A percentile compares a stretch with the other conserved stretches of the same genome.
phyloP scores from a whole-genome alignment of 192 early-diverging fungal species.

The Umbelopsis isabellina region DNA sequence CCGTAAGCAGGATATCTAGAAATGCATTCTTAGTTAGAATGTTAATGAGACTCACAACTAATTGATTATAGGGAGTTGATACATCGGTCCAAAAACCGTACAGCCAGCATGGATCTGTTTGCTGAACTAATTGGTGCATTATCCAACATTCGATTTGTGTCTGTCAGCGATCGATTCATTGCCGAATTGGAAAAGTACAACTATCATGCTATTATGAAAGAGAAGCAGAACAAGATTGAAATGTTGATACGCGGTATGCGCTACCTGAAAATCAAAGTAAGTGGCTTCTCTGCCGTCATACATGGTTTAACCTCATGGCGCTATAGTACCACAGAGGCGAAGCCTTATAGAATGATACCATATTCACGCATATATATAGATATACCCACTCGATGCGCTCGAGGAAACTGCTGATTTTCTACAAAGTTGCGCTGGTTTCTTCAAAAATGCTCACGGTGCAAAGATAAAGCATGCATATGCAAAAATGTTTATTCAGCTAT shows the following conservation, averaged over 20 bases:
- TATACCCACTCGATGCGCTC: slow-evolving; percentile 91
- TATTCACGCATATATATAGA: slow-evolving; percentile 39
- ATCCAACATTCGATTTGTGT: slow-evolving; percentile 87
- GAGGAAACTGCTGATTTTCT: slow-evolving; percentile 97
- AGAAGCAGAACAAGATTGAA: slow-evolving; percentile 81
- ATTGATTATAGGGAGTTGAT: slow-evolving; percentile 57
- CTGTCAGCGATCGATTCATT: slow-evolving; percentile 93
- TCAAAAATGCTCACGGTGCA: slow-evolving; percentile 76
- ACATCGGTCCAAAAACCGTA: slow-evolving; percentile 73
- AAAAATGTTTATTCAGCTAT: slow-evolving; percentile 85
- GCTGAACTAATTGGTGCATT: slow-evolving; percentile 92
- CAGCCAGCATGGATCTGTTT: slow-evolving; percentile 89
- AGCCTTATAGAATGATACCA: background rate
- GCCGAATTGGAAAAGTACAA: slow-evolving; percentile 82
- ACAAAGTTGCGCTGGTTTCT: slow-evolving; percentile 86
- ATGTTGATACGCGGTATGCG: slow-evolving; percentile 89
- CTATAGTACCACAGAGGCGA: background rate
- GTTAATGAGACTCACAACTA: background rate
- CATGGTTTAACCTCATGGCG: background rate
- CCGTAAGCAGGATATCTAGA: slow-evolving; percentile 62
- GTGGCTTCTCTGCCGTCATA: background rate
- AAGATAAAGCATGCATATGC: slow-evolving; percentile 92
- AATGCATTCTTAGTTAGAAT: no score
- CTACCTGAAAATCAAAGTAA: slow-evolving; percentile 84
- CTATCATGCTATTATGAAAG: slow-evolving; percentile 55